phyloP scores from a whole-genome alignment of 108 stramenopile genomes.

The Skeletonema potamos region DNA sequence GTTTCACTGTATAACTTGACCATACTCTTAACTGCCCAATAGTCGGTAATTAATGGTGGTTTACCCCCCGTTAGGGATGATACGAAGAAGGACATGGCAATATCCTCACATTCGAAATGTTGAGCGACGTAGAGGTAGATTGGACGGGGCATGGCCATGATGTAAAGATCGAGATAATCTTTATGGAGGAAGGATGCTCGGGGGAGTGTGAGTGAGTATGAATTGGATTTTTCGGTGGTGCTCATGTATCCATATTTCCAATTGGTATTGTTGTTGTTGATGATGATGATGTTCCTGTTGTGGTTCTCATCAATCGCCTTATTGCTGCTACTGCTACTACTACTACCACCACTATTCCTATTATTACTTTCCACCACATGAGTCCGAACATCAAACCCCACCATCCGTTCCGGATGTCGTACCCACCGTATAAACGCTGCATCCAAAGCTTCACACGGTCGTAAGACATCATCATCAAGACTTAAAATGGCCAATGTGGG shows the following conservation, averaged over 20 bases:
- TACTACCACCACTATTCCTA: not conserved
- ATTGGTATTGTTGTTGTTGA: not conserved
- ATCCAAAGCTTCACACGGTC: constrained; percentile 84
- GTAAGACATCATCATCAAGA: constrained; percentile 83
- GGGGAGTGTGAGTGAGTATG: constrained; percentile 71
- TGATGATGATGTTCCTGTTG: too few species aligned
- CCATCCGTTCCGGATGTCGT: constrained; percentile 71
- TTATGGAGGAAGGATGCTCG: constrained; percentile 73
- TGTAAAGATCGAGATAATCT: constrained; percentile 77
- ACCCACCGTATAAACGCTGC: constrained; percentile 82
- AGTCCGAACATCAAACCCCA: constrained; percentile 79
- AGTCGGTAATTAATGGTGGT: constrained; percentile 75
- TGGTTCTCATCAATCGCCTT: not conserved
- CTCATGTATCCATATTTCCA: constrained; percentile 76
- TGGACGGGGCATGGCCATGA: constrained; percentile 49
- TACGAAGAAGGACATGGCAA: constrained; percentile 81
- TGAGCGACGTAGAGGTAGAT: constrained; percentile 59
- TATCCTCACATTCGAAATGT: constrained; percentile 84
- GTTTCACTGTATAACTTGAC: constrained; percentile 60
- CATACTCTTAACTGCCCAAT: constrained; percentile 70
- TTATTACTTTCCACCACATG: constrained; percentile 44
- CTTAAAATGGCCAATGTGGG: constrained; percentile 80
- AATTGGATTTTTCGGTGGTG: constrained; percentile 61
- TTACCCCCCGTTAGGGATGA: constrained; percentile 66
- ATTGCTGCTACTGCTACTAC: not conserved